Percentiles rank a stretch among this genome's conserved stretches.
These are phyloP conservation scores for Starmera quercuum DNA, from an alignment of 805 yeast species.

Conservation along the genomic window DNA sequence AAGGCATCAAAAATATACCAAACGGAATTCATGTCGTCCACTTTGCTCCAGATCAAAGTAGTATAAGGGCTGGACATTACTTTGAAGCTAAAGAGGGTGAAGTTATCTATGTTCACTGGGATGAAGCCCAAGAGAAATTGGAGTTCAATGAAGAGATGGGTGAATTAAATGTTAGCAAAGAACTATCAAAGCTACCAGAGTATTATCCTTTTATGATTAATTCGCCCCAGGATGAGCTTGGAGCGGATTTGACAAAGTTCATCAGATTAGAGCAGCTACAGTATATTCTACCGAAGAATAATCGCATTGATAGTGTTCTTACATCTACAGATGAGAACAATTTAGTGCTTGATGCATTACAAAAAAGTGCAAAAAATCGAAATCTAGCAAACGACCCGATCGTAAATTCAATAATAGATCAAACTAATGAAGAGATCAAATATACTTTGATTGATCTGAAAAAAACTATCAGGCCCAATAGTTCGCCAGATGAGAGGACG, in stretches of 20 bases:
- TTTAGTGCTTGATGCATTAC: constrained; percentile 29
- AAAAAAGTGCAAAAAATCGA: constrained; percentile 19
- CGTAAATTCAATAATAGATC: constrained; percentile 24
- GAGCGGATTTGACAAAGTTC: constrained; percentile 8
- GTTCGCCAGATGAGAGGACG: constrained; percentile 35
- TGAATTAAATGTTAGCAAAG: constrained; percentile 22
- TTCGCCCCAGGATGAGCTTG: constrained; percentile 29
- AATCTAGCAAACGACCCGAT: constrained; percentile 24
- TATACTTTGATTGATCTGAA: constrained; percentile 37
- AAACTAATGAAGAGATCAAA: constrained; percentile 26
- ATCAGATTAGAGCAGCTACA: constrained; percentile 20
- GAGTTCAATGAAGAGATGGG: constrained; percentile 20
- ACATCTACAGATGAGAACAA: constrained; percentile 45
- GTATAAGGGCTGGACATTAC: constrained; percentile 33
- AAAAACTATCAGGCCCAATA: constrained; percentile 27
- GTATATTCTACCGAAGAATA: constrained; percentile 18
- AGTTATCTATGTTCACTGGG: constrained; percentile 30
- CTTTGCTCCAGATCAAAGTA: constrained; percentile 31
- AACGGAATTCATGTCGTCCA: constrained; percentile 50
- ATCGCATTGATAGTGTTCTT: constrained; percentile 32
- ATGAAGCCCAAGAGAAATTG: constrained; percentile 23
- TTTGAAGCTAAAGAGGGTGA: constrained; percentile 26
- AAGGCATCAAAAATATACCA: constrained; percentile 45
- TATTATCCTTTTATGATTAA: constrained; percentile 31
- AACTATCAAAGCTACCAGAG: constrained; percentile 21